Conservation (phyloP, 2,329 filamentous ascomycete genomes). For the Aspergillus niger region DNA sequence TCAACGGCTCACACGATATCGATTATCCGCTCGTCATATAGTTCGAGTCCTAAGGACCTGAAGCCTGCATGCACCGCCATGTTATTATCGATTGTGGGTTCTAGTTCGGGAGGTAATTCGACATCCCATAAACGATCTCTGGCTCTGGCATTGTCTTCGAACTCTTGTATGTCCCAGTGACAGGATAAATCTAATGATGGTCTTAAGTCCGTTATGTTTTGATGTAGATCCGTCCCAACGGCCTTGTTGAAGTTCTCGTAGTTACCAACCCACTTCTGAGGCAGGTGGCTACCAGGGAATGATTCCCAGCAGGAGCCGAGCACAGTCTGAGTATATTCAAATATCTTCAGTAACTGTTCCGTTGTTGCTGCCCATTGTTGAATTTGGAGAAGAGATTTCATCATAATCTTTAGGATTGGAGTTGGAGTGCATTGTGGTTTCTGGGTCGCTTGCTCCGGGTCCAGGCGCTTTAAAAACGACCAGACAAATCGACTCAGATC, state of each 20-base stretch:
- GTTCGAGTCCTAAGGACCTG: not conserved
- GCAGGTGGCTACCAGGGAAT: constrained; percentile 2
- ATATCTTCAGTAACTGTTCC: not conserved
- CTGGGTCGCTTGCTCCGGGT: not conserved
- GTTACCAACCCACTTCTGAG: not conserved
- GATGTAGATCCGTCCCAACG: not conserved
- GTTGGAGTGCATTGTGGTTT: constrained; percentile 4
- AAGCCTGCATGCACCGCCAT: not conserved
- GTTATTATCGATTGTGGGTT: not conserved
- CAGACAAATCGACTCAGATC: constrained; percentile 9
- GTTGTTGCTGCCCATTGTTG: constrained; percentile 5
- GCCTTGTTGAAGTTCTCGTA: not conserved
- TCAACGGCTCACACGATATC: not conserved
- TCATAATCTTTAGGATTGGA: not conserved
- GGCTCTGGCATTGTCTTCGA: not conserved
- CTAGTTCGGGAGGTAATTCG: not conserved
- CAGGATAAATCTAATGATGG: not conserved
- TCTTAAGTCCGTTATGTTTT: not conserved
- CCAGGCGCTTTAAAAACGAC: not conserved
- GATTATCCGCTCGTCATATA: constrained; percentile 1
- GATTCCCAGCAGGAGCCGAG: not conserved
- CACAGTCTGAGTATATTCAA: not conserved
- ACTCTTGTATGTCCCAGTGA: not conserved
- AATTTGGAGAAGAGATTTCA: not conserved
- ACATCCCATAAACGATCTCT: not conserved